These are phyloP conservation scores for Neoarthrinium moseri DNA, from an alignment of 2,329 filamentous ascomycete genomes.

Conservation along the genomic window DNA sequence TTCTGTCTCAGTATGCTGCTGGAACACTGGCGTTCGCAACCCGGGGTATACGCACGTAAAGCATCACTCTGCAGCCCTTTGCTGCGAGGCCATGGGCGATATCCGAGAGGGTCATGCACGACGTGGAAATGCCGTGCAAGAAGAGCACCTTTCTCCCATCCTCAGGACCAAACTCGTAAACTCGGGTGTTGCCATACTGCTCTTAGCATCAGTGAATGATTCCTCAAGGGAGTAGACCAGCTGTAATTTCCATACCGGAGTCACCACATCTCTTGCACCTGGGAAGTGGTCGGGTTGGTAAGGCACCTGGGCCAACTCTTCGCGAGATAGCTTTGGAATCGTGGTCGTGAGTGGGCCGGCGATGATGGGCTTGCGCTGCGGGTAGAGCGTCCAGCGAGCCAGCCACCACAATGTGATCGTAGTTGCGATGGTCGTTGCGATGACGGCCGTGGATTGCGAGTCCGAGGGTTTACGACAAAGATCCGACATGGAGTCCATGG, in stretches of 20 bases:
- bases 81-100: conserved; percentile 67
- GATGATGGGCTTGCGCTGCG: conserved; percentile 36
- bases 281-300: conserved; percentile 71
- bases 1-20: too few relatives aligned
- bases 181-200: conserved; percentile 69
- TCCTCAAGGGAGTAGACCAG: not conserved
- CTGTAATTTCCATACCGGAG: conserved; percentile 47
- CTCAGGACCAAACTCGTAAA: conserved; percentile 81
- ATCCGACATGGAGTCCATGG: conserved; percentile 30
- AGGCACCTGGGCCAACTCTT: conserved; percentile 35
- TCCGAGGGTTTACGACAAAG: conserved; percentile 21
- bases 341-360: conserved; percentile 43
- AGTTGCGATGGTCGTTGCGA: conserved; percentile 39
- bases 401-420: conserved; percentile 38
- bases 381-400: conserved; percentile 36
- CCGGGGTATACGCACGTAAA: conserved; percentile 48
- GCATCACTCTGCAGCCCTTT: conserved; percentile 74
- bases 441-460: conserved; percentile 28
- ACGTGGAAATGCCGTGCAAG: conserved; percentile 82
- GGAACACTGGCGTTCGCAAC: too few relatives aligned
- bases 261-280: conserved; percentile 70
- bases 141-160: conserved; percentile 72
- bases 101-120: conserved; percentile 69
- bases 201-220: not conserved
- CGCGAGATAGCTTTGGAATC: conserved; percentile 32